Evolutionary conservation across 202 grass and related monocot species (phyloP).

Genomic region (Carex arenaria): DNA sequence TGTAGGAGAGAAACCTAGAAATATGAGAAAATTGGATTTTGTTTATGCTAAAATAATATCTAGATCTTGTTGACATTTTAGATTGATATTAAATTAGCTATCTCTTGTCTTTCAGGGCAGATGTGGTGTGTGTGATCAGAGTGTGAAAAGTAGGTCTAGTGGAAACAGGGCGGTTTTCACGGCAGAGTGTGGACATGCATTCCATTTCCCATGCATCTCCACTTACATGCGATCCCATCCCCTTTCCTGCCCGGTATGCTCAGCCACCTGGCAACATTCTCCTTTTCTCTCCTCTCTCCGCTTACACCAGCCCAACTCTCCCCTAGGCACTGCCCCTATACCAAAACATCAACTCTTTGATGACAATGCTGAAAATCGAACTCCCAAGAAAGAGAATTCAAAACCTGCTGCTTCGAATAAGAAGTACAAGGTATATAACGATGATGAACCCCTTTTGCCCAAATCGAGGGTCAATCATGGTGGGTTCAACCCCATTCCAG

Average conservation of each 20-base stretch:
- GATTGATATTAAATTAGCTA: background rate
- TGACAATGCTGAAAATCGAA: slow-evolving; percentile 30
- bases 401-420: background rate
- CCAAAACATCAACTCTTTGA: slow-evolving; percentile 13
- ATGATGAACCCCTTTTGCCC: slow-evolving; percentile 64
- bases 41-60: background rate
- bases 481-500: slow-evolving; percentile 86
- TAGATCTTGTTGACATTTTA: slow-evolving; percentile 4
- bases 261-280: slow-evolving; percentile 54
- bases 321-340: background rate
- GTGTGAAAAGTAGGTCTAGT: slow-evolving; percentile 46
- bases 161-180: slow-evolving; percentile 84
- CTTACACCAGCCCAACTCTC: slow-evolving; percentile 19
- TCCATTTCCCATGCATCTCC: slow-evolving; percentile 89
- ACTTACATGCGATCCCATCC: slow-evolving; percentile 40
- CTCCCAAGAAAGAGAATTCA: slow-evolving; percentile 19
- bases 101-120: slow-evolving; percentile 40
- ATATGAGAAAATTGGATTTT: background rate
- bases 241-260: slow-evolving; percentile 75
- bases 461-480: slow-evolving; percentile 28
- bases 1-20: background rate
- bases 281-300: slow-evolving; percentile 43
- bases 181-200: slow-evolving; percentile 78
- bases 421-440: slow-evolving; percentile 60
- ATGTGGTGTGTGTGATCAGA: slow-evolving; percentile 59